Base-by-base conservation (phyloP, 1,284 basidiomycete genomes). In the Sporisorium graminicola region DNA sequence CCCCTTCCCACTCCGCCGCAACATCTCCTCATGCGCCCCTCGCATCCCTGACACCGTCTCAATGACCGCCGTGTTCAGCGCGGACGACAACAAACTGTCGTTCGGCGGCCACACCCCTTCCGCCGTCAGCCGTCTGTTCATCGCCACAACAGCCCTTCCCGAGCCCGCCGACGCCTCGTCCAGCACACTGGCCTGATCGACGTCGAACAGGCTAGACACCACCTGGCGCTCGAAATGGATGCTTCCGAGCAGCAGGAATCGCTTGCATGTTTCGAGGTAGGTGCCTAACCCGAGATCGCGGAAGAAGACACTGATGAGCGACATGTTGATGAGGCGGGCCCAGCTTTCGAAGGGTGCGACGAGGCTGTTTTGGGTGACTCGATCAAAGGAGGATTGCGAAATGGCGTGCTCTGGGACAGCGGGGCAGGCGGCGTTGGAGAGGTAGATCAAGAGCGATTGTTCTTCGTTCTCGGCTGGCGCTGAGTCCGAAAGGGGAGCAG, bases 221-320 rank as follows among this genome's bases (percentile, higher is more conserved):
- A 81, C 56, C 20, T 71, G 69, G 5, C 61, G 58, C 20, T 65
- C 62, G 40, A 81, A 81, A 22, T 59, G 51, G 12, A 65, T 26
- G 56, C 67, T 74, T 26, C 80, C 80, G 20, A 81, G 72, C 18
- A 81, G 58, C 2, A 81, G 59, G 54, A 77, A 81, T 1, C 55
- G 76, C 53, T 74, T 72, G 71, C 78, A 81, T 3, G 77, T 78
- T 29, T 80, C 76, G 20, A 81, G 77, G 55, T 81, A 80, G 14
- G 71, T 72, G 22, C 60, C 71, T 2, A 81, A 49, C 1, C 74
- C 76, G 12, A 81, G 63, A 24, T 81, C 80, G 42, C 65, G 73
- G 58, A 80, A 81, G 58, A 80, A 81, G 59, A 79, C 76, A 55
- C 58, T 69, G 62, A 81, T 74, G n/a, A 81, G 78, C 18, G 78